phyloP scores from a whole-genome alignment of 441 rosid genomes.

The Populus hybrid region DNA sequence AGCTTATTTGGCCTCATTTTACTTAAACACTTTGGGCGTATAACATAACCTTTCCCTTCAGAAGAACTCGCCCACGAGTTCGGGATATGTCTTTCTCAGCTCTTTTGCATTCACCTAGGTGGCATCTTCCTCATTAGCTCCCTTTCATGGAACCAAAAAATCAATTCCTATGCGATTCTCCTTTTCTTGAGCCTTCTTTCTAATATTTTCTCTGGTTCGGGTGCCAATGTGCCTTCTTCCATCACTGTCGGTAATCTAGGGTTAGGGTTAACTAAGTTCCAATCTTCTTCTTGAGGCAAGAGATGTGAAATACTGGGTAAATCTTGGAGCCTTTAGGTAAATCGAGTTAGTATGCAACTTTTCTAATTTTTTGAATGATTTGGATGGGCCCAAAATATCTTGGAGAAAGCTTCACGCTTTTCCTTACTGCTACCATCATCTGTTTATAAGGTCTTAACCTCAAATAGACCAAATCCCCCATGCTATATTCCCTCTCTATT shows the following conservation, averaged over 20 bases:
- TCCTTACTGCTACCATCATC: background rate
- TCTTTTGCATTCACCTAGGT: rapidly evolving
- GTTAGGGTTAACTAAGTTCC: background rate
- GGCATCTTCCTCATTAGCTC: background rate
- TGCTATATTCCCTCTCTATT: background rate
- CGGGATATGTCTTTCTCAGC: background rate
- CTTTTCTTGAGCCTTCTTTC: background rate
- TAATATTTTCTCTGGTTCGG: too few relatives aligned
- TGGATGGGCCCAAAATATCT: background rate
- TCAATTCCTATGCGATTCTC: background rate
- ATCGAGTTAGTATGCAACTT: background rate
- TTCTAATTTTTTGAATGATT: too few relatives aligned
- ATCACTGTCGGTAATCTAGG: background rate
- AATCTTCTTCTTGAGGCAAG: background rate
- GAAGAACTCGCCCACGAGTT: background rate
- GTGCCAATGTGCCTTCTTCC: background rate
- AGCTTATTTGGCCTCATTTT: too few relatives aligned
- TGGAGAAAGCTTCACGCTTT: background rate
- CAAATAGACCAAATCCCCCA: background rate
- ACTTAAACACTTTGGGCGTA: too few relatives aligned
- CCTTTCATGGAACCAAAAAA: background rate
- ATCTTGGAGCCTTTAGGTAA: background rate
- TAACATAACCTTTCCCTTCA: too few relatives aligned
- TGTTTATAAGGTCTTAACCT: background rate
- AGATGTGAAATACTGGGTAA: background rate